Base-by-base conservation (phyloP, 2,329 filamentous ascomycete genomes). In the Calonectria pteridis region DNA sequence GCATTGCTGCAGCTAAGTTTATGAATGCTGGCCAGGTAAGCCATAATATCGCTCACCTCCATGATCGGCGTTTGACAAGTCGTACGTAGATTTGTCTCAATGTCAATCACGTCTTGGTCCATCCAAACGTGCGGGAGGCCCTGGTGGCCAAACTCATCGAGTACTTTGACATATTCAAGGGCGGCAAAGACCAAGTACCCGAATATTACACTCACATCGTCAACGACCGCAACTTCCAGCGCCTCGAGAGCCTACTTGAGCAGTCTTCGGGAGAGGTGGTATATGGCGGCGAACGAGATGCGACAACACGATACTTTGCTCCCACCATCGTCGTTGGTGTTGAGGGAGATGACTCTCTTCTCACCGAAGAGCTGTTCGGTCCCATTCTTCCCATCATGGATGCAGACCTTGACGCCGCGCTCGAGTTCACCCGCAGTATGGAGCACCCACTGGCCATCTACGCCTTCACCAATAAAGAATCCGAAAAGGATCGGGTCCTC, bases 41-140 rank as follows among this genome's bases (percentile, higher is more conserved):
- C 28, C 20, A 28, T 28, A 13, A 6, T 4, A 29, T n/a, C 6
- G 18, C 33, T 16, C 6, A 16, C 11, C 9, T 40, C 10, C 20
- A 26, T 28, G n/a, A 53, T 13, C 40, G 2, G 13, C 29, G 4
- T 33, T 55, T 46, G 7, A 67, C 18, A 4, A 4, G n/a, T 10
- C 29, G 29, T 4, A 33, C n/a, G 13, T 55, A 75, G 43, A 75
- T 81, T 2, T 81, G 80, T 33, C 65, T 80, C 2, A 74, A 74
- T 1, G 77, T 84, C 1, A 88, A 88, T 75, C 86, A 88, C 74
- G 83, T 88, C 14, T 84, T 88, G 50, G 86, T 84, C 1, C 82
- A 88, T 62, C 84, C 85, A 0, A 75, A 72, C 7, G 75, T 89
- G 6, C 79, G 84, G 66, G 82, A 85, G 18, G 72, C 83, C 37